Evolutionary conservation across 208 protist genomes (phyloP).

Genomic region (Tritrichomonas musculus): DNA sequence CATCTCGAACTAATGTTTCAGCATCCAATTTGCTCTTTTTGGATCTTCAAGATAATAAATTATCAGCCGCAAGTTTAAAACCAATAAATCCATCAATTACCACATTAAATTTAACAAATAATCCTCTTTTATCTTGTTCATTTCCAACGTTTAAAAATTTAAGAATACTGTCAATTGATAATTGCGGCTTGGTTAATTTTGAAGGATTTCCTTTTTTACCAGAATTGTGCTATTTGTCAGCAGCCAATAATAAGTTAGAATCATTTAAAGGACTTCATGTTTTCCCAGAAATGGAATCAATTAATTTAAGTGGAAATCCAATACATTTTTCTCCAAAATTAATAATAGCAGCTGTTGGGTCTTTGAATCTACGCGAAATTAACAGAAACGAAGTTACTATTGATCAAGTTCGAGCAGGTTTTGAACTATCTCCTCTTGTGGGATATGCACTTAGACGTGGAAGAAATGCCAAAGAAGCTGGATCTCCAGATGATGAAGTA

Average conservation of each 20-base stretch:
- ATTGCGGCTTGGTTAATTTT: background rate
- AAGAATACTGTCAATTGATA: background rate
- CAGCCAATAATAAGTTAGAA: background rate
- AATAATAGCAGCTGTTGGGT: conserved; percentile 4
- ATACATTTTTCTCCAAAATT: background rate
- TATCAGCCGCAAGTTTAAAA: no score
- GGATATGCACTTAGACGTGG: background rate
- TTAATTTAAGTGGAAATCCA: background rate
- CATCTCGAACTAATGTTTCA: no score
- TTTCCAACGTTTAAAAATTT: background rate
- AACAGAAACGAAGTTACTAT: background rate
- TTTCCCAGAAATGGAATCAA: background rate
- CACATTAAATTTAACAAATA: background rate
- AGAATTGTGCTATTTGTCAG: background rate
- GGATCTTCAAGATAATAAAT: no score
- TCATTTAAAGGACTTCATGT: background rate
- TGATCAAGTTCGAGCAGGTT: background rate
- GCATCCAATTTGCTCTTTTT: no score
- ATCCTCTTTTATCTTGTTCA: background rate
- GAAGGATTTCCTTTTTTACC: conserved; percentile 6
- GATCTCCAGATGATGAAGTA: background rate
- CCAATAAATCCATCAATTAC: no score
- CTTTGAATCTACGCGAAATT: background rate
- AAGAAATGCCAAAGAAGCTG: background rate
- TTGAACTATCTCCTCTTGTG: background rate